Conservation (phyloP, 164 flowering plant genomes). For the Echeveria elegans region DNA sequence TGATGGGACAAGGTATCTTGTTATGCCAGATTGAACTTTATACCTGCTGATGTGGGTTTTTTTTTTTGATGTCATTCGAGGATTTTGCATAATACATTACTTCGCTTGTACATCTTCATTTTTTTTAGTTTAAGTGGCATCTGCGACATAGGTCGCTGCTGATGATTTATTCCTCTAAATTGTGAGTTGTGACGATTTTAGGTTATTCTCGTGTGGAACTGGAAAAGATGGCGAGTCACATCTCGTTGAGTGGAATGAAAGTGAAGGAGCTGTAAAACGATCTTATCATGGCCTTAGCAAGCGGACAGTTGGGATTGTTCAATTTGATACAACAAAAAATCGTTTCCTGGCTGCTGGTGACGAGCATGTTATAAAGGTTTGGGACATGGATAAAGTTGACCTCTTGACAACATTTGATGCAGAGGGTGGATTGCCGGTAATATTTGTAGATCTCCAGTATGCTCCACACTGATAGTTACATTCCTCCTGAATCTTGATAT, state of each 20-base stretch:
- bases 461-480: neutral
- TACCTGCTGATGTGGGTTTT: no score
- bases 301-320: slow-evolving; percentile 22
- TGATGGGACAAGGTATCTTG: slow-evolving; percentile 25
- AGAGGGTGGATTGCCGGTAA: slow-evolving; percentile 27
- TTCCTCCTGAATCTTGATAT: neutral
- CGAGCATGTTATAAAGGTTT: slow-evolving; percentile 20
- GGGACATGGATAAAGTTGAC: slow-evolving; percentile 25
- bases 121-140: neutral
- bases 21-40: neutral
- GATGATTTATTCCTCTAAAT: neutral
- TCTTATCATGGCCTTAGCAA: slow-evolving; percentile 20
- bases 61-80: neutral
- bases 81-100: no score
- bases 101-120: neutral
- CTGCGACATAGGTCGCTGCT: neutral
- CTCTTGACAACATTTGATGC: slow-evolving; percentile 16
- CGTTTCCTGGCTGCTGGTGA: slow-evolving; percentile 26
- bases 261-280: slow-evolving; percentile 24
- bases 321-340: slow-evolving; percentile 24
- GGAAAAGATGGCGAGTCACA: slow-evolving; percentile 23
- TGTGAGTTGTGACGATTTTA: slow-evolving; percentile 11
- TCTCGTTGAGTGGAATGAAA: slow-evolving; percentile 26
- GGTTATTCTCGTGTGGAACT: slow-evolving; percentile 27
- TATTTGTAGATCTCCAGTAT: neutral